Evolutionary conservation across 2,329 filamentous ascomycete species (phyloP).

Genomic region (Exophiala xenobiotica): DNA sequence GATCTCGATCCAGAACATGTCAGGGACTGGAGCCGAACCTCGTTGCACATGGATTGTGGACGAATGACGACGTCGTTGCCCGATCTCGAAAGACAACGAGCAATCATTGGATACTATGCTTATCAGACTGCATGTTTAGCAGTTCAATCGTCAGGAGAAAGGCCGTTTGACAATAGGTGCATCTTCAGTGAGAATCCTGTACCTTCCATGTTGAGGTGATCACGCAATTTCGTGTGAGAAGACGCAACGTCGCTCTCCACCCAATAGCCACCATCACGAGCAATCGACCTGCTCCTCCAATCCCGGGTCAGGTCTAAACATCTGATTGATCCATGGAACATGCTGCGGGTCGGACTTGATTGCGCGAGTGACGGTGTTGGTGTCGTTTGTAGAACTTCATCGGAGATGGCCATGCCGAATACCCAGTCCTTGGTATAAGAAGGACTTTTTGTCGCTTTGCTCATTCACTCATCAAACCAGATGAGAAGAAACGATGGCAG

Average conservation of each 20-base stretch:
- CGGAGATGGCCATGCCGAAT: slow-evolving; percentile 1
- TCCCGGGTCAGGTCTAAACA: neutral
- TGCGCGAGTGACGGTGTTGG: neutral
- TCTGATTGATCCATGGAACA: neutral
- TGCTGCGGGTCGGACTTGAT: neutral
- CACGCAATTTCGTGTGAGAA: slow-evolving; percentile 25
- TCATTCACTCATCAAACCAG: neutral
- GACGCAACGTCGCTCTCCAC: slow-evolving; percentile 11
- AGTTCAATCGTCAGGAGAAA: neutral
- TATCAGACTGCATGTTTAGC: slow-evolving; percentile 5
- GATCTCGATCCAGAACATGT: too few relatives aligned
- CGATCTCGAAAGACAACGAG: neutral
- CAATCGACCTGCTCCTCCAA: neutral
- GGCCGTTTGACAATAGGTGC: neutral
- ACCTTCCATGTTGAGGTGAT: slow-evolving; percentile 19
- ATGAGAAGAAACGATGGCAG: neutral
- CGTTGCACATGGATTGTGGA: too few relatives aligned
- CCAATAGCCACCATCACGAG: neutral
- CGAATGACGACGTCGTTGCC: neutral
- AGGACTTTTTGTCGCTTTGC: neutral
- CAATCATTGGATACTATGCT: slow-evolving; percentile 2
- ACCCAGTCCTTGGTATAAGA: neutral
- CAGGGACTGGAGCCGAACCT: too few relatives aligned
- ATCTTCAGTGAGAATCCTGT: neutral
- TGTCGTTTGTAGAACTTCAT: neutral